Base-by-base conservation (phyloP, 2,329 filamentous ascomycete species). In the Elsinoe perseae region DNA sequence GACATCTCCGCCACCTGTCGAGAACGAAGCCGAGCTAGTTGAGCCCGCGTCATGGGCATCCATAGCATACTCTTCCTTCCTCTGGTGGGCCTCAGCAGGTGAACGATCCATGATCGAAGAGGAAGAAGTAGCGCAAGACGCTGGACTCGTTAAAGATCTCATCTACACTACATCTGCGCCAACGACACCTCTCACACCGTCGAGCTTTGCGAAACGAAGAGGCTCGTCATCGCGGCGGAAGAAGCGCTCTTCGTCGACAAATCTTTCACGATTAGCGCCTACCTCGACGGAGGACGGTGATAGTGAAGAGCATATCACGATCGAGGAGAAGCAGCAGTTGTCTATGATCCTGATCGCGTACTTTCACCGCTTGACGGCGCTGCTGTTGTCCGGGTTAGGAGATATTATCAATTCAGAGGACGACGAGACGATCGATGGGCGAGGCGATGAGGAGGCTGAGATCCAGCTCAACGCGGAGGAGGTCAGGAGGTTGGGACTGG, bases 31-130 rank as follows among this genome's bases (percentile, higher is more conserved):
- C 14, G 62, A 68, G 9, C 60, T 80, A 1, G 76, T 81, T 7
- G 80, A 85, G 62, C 76, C 80, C 2, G 68, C 77, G 34, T 79
- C 79, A 0, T 85, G 82, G 88, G 78, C 85, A 0, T 83, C 85
- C 1, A 79, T 92, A 23, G 88, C 88, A 4, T 93, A 92, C 70
- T 82, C 81, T 56, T 84, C 86, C 21, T 91, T 92, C 73, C 89
- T 92, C 80, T 93, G 88, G 88, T 93, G 89, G 88, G 87, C 88
- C 1, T 89, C 85, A 14, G 87, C 88, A 0, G 88, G 87, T 57
- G 88, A 93, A 70, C 81, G 85, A 59, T 76, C 79, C 25, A 74
- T 75, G 10, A 77, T 76, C 50, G 71, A 78, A 8, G 73, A 75
- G 1, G 76, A 81, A 57, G 80, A 83, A 63, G 74, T 75, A 58